A percentile compares a stretch with the other conserved stretches of the same genome.
phyloP scores from a whole-genome alignment of 768 basidiomycete species.

The Dentipellis fragilis region DNA sequence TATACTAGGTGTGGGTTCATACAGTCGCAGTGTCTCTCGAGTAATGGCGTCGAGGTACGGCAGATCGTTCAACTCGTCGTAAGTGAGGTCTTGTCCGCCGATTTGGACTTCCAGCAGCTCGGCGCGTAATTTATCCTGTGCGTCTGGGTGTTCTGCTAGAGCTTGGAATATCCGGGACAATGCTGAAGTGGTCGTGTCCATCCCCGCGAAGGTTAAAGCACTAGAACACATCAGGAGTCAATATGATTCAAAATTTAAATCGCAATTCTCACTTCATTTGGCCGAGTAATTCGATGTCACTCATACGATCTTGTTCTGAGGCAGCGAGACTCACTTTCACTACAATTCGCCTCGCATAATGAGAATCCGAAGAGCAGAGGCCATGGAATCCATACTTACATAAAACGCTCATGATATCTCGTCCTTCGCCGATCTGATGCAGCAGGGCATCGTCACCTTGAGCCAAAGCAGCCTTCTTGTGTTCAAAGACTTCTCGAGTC shows the following conservation, averaged over 20 bases:
- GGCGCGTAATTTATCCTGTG: slow-evolving; percentile 1
- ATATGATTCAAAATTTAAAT: too few relatives aligned
- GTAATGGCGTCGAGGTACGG: slow-evolving; percentile 2
- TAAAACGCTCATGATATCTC: slow-evolving; percentile 39
- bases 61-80: neutral
- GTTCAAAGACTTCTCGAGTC: slow-evolving; percentile 26
- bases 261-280: neutral
- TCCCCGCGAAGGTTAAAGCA: neutral
- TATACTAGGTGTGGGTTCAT: neutral
- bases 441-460: slow-evolving; percentile 14
- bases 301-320: neutral
- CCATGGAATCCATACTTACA: slow-evolving; percentile 19
- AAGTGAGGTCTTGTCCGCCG: neutral
- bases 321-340: slow-evolving; percentile 13
- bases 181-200: neutral
- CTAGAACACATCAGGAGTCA: neutral
- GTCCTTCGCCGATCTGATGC: slow-evolving; percentile 19
- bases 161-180: neutral
- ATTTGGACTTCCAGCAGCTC: neutral
- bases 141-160: neutral
- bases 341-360: neutral
- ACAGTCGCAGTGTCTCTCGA: slow-evolving; percentile 2
- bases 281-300: neutral
- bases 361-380: neutral
- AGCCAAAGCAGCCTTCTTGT: slow-evolving; percentile 21